Conservation (phyloP, 768 basidiomycete genomes). For the Exidia glandulosa region DNA sequence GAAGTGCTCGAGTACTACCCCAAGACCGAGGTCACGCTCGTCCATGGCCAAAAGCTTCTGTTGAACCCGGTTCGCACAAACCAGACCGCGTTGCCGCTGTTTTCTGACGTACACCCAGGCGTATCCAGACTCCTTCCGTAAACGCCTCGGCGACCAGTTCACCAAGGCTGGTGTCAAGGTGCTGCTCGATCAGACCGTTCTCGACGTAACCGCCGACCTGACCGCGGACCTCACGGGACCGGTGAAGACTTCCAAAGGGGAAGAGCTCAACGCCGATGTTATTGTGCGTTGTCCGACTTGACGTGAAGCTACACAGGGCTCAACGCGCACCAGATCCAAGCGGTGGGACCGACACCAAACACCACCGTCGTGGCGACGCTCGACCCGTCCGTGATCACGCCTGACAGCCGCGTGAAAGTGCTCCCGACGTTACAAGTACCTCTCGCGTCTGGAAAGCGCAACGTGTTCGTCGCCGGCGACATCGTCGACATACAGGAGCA, state of each 20-base stretch:
- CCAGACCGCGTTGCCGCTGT: too few relatives aligned
- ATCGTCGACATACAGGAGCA: slow-evolving; percentile 8
- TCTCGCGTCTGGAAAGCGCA: slow-evolving; percentile 6
- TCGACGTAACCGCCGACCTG: background rate
- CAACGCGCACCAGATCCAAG: slow-evolving; percentile 2
- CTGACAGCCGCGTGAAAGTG: slow-evolving; percentile 9
- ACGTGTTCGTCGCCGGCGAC: slow-evolving; percentile 10
- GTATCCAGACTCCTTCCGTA: slow-evolving; percentile 13
- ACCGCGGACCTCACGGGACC: background rate
- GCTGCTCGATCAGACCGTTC: slow-evolving; percentile 9
- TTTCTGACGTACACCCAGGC: background rate
- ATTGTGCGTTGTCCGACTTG: slow-evolving; percentile 5
- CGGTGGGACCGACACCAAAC: slow-evolving; percentile 7
- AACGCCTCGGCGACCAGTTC: slow-evolving; percentile 1
- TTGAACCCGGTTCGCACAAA: slow-evolving; percentile 5
- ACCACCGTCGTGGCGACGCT: slow-evolving; percentile 4
- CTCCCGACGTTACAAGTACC: slow-evolving; percentile 10
- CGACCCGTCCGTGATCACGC: slow-evolving; percentile 6
- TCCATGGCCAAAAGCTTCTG: slow-evolving; percentile 5
- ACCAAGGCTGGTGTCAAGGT: slow-evolving; percentile 7
- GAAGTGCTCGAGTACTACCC: slow-evolving; percentile 11
- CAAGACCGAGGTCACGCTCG: slow-evolving; percentile 9
- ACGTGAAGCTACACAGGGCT: too few relatives aligned
- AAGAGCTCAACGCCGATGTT: slow-evolving; percentile 11
- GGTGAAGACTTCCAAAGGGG: slow-evolving; percentile 12